These are phyloP conservation scores for Sporobolomyces pararoseus DNA, from an alignment of 768 basidiomycete genomes.

Conservation along the genomic window DNA sequence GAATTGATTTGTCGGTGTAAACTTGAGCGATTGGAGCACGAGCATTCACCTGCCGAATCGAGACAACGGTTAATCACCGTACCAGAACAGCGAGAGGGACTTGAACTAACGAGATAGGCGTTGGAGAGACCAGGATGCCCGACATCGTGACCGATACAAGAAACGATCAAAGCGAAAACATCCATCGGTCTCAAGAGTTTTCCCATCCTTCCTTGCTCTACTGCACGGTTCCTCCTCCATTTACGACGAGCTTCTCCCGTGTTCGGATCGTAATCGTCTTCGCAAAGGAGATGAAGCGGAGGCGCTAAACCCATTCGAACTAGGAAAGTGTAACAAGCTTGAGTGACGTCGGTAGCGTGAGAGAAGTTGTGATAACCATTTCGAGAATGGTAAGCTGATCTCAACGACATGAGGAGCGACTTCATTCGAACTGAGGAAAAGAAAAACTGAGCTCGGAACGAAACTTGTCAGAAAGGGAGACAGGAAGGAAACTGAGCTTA, in stretches of 20 bases:
- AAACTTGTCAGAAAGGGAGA: constrained; percentile 13
- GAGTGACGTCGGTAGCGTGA: constrained; percentile 92
- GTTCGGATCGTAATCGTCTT: constrained; percentile 48
- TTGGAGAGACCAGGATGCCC: constrained; percentile 95
- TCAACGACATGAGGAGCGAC: constrained; percentile 77
- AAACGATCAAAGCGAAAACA: constrained; percentile 77
- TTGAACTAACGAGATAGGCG: constrained; percentile 73
- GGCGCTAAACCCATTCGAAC: constrained; percentile 75
- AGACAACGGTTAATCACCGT: background rate
- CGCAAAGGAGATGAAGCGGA: constrained; percentile 63
- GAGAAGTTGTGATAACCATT: constrained; percentile 98
- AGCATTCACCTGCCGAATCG: constrained; percentile 75
- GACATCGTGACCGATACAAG: constrained; percentile 95
- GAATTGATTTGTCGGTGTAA: constrained; percentile 80
- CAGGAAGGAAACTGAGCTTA: constrained; percentile 40
- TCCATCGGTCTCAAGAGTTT: constrained; percentile 59
- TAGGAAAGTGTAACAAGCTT: constrained; percentile 83
- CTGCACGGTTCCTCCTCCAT: constrained; percentile 45
- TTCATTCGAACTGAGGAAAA: constrained; percentile 63
- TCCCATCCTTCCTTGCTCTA: constrained; percentile 40
- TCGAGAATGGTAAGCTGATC: constrained; percentile 79
- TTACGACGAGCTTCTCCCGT: constrained; percentile 30
- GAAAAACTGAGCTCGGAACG: background rate
- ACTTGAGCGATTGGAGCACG: constrained; percentile 79
- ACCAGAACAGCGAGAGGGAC: background rate